A percentile compares a stretch with the other conserved stretches of the same genome.
These are phyloP conservation scores for Hirsutella thompsonii DNA, from an alignment of 2,329 filamentous ascomycete genomes.

Conservation along the genomic window DNA sequence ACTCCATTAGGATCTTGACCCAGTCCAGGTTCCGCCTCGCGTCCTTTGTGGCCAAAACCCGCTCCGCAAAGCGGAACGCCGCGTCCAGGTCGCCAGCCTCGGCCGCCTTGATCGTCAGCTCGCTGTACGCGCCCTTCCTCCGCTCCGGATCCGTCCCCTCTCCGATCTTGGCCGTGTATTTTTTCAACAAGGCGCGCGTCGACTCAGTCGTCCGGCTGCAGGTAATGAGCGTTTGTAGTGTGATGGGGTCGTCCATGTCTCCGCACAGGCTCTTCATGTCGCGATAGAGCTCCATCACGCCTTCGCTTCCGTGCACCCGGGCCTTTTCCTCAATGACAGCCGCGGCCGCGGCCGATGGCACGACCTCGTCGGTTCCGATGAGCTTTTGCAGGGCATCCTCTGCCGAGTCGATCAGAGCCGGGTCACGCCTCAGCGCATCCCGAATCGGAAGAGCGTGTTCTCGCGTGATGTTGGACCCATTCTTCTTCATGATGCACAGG, in stretches of 20 bases:
- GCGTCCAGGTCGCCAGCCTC: constrained; percentile 17
- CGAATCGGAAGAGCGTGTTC: constrained; percentile 53
- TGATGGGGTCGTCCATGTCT: constrained; percentile 11
- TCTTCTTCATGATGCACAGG: constrained; percentile 58
- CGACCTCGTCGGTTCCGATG: not conserved
- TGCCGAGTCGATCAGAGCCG: constrained; percentile 33
- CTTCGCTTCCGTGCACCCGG: constrained; percentile 13
- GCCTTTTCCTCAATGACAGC: constrained; percentile 22
- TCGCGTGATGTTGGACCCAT: constrained; percentile 35
- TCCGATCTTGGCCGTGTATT: constrained; percentile 14
- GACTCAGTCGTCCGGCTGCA: constrained; percentile 13
- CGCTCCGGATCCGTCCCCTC: constrained; percentile 6
- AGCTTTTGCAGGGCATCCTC: constrained; percentile 45
- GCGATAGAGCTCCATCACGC: constrained; percentile 19
- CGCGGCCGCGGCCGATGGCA: constrained; percentile 21
- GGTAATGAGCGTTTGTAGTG: constrained; percentile 18
- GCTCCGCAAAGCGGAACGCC: constrained; percentile 18
- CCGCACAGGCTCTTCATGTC: constrained; percentile 16
- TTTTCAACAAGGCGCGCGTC: constrained; percentile 13
- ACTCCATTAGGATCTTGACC: constrained; percentile 14
- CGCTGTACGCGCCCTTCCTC: constrained; percentile 8
- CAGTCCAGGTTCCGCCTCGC: constrained; percentile 9
- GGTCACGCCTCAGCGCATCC: constrained; percentile 34
- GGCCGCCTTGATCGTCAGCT: constrained; percentile 17
- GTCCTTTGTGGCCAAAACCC: constrained; percentile 3